Conservation (phyloP, 805 yeast species). For the Jamesozyma gamospora region DNA sequence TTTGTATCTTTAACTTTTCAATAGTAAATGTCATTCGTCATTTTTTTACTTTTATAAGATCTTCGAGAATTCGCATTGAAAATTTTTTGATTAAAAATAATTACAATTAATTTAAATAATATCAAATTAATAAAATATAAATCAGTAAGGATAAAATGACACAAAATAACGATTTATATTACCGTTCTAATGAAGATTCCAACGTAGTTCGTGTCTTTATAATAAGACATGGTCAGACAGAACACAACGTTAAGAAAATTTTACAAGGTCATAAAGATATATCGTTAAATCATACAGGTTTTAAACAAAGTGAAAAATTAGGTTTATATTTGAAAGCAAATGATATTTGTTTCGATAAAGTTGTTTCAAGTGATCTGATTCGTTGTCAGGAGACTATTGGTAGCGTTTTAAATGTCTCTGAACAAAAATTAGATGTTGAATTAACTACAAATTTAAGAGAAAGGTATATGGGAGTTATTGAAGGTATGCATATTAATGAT, state of each 20-base stretch:
- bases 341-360: slow-evolving; percentile 25
- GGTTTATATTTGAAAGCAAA: slow-evolving; percentile 35
- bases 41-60: too few species aligned
- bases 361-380: slow-evolving; percentile 34
- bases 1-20: too few species aligned
- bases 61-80: too few species aligned
- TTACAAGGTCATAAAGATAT: slow-evolving; percentile 72
- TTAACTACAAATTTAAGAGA: slow-evolving; percentile 49
- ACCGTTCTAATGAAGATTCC: slow-evolving; percentile 28
- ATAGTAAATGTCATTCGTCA: too few species aligned
- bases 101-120: too few species aligned
- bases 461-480: slow-evolving; percentile 67
- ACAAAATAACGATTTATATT: slow-evolving; percentile 4
- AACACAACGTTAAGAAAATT: slow-evolving; percentile 55
- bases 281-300: slow-evolving; percentile 52
- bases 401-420: slow-evolving; percentile 29
- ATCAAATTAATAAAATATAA: too few species aligned
- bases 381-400: slow-evolving; percentile 54
- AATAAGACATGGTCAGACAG: slow-evolving; percentile 80
- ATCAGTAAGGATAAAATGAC: too few species aligned
- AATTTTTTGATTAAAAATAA: too few species aligned
- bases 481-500: slow-evolving; percentile 61
- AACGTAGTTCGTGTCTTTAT: slow-evolving; percentile 42
- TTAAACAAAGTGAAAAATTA: slow-evolving; percentile 46
- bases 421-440: background rate